phyloP scores from a whole-genome alignment of 139 green algal species.

The Closterium sp. region DNA sequence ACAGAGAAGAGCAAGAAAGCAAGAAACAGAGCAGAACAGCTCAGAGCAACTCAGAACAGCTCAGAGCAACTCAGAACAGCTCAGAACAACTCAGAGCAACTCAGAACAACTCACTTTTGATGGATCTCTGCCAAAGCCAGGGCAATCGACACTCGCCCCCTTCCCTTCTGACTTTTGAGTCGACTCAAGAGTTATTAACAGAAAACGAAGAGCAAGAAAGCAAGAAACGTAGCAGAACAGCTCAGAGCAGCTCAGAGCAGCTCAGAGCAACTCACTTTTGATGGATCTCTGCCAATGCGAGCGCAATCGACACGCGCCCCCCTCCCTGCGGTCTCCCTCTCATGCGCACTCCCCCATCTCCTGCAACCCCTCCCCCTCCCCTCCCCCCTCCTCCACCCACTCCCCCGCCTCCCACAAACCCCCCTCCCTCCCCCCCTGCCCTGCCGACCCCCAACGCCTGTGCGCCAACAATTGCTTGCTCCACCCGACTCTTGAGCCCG shows the following conservation, averaged over 20 bases:
- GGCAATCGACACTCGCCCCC: not conserved
- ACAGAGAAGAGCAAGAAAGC: too few species aligned
- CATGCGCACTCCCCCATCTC: not conserved
- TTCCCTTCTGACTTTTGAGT: not conserved
- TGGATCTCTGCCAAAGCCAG: not conserved
- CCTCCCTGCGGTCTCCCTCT: not conserved
- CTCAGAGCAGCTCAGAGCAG: too few species aligned
- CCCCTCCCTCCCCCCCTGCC: not conserved
- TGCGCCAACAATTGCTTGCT: not conserved
- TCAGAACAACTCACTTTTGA: not conserved
- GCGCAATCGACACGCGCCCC: not conserved
- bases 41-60: too few species aligned
- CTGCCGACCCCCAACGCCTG: not conserved
- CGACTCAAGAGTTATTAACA: too few species aligned
- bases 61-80: too few species aligned
- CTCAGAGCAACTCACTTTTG: not conserved
- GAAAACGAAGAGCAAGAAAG: too few species aligned
- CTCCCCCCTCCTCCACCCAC: not conserved
- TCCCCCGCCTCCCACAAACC: not conserved
- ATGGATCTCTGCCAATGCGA: not conserved
- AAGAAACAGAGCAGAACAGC: too few species aligned
- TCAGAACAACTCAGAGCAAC: too few species aligned
- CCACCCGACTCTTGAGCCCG: not conserved
- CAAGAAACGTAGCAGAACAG: too few species aligned
- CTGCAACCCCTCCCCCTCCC: not conserved